Evolutionary conservation across 768 basidiomycete species (phyloP).

Genomic region (Lactifluus volemus): DNA sequence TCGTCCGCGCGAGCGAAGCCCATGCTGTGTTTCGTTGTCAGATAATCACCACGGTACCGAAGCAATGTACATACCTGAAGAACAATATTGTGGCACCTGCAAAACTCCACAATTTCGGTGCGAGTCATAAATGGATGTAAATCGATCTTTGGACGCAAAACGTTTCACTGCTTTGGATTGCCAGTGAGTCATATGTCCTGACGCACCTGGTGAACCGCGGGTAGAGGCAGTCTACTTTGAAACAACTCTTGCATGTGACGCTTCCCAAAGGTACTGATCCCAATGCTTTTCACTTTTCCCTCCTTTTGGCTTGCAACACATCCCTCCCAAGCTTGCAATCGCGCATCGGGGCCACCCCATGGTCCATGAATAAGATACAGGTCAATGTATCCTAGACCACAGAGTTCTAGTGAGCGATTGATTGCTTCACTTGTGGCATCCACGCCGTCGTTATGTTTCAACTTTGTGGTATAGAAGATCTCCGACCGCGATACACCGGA

Average conservation of each 20-base stretch:
- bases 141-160: slow-evolving; percentile 32
- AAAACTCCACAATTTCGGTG: slow-evolving; percentile 50
- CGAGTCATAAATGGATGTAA: slow-evolving; percentile 66
- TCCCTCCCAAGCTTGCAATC: slow-evolving; percentile 58
- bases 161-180: slow-evolving; percentile 2
- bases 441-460: slow-evolving; percentile 49
- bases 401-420: slow-evolving; percentile 41
- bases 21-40: slow-evolving; percentile 40
- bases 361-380: slow-evolving; percentile 67
- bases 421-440: slow-evolving; percentile 41
- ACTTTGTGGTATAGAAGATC: slow-evolving; percentile 66
- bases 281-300: slow-evolving; percentile 43
- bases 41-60: not conserved
- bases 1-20: slow-evolving; percentile 60
- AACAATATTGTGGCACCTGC: slow-evolving; percentile 45
- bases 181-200: not conserved
- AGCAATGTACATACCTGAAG: slow-evolving; percentile 44
- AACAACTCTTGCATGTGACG: slow-evolving; percentile 50
- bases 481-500: slow-evolving; percentile 44
- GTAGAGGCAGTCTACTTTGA: slow-evolving; percentile 38
- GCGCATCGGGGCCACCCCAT: slow-evolving; percentile 46
- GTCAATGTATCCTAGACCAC: slow-evolving; percentile 57
- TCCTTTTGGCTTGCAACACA: slow-evolving; percentile 56
- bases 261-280: slow-evolving; percentile 55
- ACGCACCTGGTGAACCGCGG: slow-evolving; percentile 53